Evolutionary conservation across 345 rosid genomes (phyloP).

Genomic region (Eucalyptus sp.): DNA sequence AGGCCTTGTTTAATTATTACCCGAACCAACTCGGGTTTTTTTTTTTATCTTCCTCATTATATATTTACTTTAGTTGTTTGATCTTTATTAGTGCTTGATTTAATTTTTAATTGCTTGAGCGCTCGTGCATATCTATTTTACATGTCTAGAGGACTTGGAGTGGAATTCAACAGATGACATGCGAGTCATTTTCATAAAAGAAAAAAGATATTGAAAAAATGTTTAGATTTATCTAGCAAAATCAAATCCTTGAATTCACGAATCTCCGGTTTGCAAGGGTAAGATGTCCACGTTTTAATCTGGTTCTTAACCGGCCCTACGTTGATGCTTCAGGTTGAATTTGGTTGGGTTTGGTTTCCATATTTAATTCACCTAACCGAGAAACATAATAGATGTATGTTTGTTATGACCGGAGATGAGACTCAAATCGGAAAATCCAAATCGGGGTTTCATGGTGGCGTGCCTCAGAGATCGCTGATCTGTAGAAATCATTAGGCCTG

Average conservation of each 20-base stretch:
- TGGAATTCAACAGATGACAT: too few relatives aligned
- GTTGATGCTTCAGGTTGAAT: neutral
- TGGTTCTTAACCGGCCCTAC: fast-evolving
- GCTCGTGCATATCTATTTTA: too few relatives aligned
- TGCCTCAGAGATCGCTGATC: neutral
- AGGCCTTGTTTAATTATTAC: too few relatives aligned
- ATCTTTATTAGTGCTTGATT: too few relatives aligned
- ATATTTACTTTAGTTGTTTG: too few relatives aligned
- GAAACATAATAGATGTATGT: neutral
- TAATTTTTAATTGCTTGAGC: too few relatives aligned
- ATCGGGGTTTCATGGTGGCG: neutral
- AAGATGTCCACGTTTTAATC: neutral
- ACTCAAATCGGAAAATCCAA: neutral
- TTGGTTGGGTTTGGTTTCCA: neutral
- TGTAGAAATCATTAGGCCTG: neutral
- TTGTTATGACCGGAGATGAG: neutral
- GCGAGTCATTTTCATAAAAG: too few relatives aligned
- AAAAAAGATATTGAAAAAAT: too few relatives aligned
- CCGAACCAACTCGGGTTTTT: too few relatives aligned
- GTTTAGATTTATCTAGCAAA: neutral
- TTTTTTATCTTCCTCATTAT: too few relatives aligned
- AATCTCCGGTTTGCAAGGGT: too few relatives aligned
- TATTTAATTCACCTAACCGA: neutral
- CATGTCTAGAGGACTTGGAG: too few relatives aligned
- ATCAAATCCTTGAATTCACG: neutral